Evolutionary conservation across 306 rosid genomes (phyloP).

Genomic region (Acacia melanoxylon): DNA sequence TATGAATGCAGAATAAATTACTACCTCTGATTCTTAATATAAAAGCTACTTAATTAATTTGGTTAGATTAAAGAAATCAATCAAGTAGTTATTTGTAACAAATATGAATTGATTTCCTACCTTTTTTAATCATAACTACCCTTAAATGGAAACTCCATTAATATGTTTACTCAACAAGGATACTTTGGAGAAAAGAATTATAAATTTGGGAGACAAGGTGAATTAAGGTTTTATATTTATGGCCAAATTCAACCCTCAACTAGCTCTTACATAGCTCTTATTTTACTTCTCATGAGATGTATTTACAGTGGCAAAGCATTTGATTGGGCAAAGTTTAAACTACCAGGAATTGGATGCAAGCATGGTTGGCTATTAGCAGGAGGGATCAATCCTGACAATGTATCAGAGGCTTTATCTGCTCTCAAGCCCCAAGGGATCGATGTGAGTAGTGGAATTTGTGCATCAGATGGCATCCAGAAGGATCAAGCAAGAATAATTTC

Average conservation of each 20-base stretch:
- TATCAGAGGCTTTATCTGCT: conserved; percentile 57
- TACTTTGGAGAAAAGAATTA: no score
- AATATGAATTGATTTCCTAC: no score
- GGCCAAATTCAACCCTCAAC: no score
- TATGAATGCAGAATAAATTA: background rate
- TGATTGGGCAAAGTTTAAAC: conserved; percentile 69
- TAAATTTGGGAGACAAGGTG: no score
- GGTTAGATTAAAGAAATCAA: no score
- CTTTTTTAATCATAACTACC: no score
- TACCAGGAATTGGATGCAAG: conserved; percentile 68
- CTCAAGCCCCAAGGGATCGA: conserved; percentile 84
- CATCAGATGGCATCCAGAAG: conserved; percentile 72
- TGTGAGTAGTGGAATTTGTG: conserved; percentile 89
- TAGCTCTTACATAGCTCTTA: background rate
- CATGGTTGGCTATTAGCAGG: conserved; percentile 95
- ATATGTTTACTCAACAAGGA: no score
- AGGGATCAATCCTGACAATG: conserved; percentile 72
- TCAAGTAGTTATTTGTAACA: no score
- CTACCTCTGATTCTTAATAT: no score
- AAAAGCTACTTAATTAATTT: no score
- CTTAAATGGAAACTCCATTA: no score
- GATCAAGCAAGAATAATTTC: conserved; percentile 60
- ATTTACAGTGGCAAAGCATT: conserved; percentile 74
- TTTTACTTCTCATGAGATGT: conserved; percentile 11
- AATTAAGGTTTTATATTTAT: no score